Evolutionary conservation across 2,329 filamentous ascomycete genomes (phyloP), one percentile per base, ranked within the genome.

Genomic region (Microascus cirrosus): DNA sequence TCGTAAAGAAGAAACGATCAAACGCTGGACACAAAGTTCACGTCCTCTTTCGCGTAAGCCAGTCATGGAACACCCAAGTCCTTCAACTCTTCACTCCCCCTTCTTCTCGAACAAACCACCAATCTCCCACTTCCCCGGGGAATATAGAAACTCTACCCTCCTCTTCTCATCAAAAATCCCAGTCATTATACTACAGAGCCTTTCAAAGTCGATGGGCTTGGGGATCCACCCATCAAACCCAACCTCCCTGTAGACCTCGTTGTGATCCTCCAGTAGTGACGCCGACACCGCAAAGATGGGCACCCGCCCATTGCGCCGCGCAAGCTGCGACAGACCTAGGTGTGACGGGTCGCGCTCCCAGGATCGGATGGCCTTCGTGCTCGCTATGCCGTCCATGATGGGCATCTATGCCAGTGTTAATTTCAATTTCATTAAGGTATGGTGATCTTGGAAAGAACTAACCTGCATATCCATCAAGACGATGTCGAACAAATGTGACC

Each of bases 401-500:
- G 91, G 90, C 91, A 96, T 95, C 90, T 95, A 58, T 18, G 1
- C 15, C 20, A 22, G n/a, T 50, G 12, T 24, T 50, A 50, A 20
- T 11, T 50, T 50, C 20, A 3, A 3, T 24, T 24, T 20, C 22
- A 7, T 10, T 8, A 50, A 24, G 11, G n/a, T 24, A n/a, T 15
- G 60, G 48, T 50, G 20, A 20, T 11, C 34, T 22, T 53, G 20
- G 22, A 8, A 6, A 2, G 45, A n/a, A 11, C 82, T 70, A 68
- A 91, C 90, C 78, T 95, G 90, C 81, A 96, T 90, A 67, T 95
- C 91, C 91, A 95, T 95, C 61, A 96, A 76, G 54, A 96, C 77
- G 5, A 90, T 85, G 68, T 95, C 90, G 65, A 89, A 94, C 24
- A 73, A 71, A 28, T 69, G 69, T 0, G 84, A 76, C 55, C 77